A percentile compares a stretch with the other conserved stretches of the same genome.
phyloP scores from a whole-genome alignment of 768 basidiomycete species.

The Auricularia auricula-judae region DNA sequence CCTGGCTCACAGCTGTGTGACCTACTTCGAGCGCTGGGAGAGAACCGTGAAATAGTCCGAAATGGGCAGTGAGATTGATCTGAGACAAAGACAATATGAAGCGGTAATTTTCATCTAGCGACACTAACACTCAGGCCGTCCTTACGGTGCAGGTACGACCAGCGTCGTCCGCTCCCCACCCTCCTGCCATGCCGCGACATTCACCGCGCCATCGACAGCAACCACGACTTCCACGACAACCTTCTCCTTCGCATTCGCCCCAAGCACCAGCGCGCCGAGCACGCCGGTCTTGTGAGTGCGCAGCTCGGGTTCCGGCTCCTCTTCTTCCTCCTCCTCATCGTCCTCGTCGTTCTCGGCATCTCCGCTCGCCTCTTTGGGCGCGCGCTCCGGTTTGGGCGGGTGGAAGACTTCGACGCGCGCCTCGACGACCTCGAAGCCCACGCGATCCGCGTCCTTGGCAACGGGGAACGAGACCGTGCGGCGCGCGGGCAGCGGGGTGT shows the following conservation, averaged over 20 bases:
- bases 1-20: too few species aligned
- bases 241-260: conserved; percentile 21
- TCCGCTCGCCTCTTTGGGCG: conserved; percentile 32
- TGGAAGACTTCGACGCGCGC: conserved; percentile 44
- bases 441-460: conserved; percentile 27
- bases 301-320: conserved; percentile 39
- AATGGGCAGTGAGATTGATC: too few species aligned
- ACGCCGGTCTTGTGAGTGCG: not conserved
- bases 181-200: conserved; percentile 28
- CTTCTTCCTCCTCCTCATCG: conserved; percentile 36
- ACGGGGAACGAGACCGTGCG: conserved; percentile 50
- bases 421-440: conserved; percentile 72
- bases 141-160: too few species aligned
- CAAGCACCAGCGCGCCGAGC: not conserved
- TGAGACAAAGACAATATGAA: too few species aligned
- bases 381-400: conserved; percentile 29
- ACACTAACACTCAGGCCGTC: too few species aligned
- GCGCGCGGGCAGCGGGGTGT: conserved; percentile 62
- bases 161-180: not conserved
- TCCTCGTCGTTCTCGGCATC: conserved; percentile 38
- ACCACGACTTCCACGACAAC: conserved; percentile 36
- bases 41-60: too few species aligned
- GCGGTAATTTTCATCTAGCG: too few species aligned
- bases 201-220: conserved; percentile 22
- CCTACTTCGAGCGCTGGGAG: too few species aligned